These are phyloP conservation scores for Cladophialophora exuberans DNA, from an alignment of 2,329 filamentous ascomycete genomes.

Conservation along the genomic window DNA sequence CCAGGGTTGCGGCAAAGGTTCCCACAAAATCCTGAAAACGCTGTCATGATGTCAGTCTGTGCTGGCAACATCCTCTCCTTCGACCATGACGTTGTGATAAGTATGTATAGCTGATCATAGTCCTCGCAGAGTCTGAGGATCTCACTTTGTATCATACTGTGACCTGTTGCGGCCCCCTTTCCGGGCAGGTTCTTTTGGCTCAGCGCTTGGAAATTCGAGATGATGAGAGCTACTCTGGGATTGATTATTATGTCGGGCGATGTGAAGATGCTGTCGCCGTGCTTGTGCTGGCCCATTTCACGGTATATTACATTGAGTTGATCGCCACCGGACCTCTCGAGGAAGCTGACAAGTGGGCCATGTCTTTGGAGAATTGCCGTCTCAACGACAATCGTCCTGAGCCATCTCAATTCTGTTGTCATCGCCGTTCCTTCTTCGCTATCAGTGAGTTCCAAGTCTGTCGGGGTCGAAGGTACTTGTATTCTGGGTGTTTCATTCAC, in stretches of 20 bases:
- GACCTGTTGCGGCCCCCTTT: conserved; percentile 43
- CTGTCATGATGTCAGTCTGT: conserved; percentile 19
- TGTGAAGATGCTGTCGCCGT: conserved; percentile 52
- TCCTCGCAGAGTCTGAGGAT: conserved; percentile 57
- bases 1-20: conserved; percentile 4
- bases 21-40: conserved; percentile 38
- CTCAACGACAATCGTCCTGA: conserved; percentile 25
- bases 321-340: conserved; percentile 17
- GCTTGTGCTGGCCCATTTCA: conserved; percentile 22
- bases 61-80: neutral
- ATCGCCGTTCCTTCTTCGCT: neutral
- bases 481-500: neutral
- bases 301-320: conserved; percentile 33
- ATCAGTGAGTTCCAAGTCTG: neutral
- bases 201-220: conserved; percentile 71
- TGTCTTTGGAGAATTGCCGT: conserved; percentile 19
- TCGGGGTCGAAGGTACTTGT: conserved; percentile 17
- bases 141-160: conserved; percentile 57
- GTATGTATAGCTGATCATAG: conserved; percentile 70
- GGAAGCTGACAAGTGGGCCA: conserved; percentile 15
- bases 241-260: conserved; percentile 71
- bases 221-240: conserved; percentile 67
- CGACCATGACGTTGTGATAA: conserved; percentile 56
- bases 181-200: conserved; percentile 74
- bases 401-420: conserved; percentile 3